Percentiles rank a stretch among this genome's conserved stretches.
phyloP scores from a whole-genome alignment of 495 filamentous ascomycete genomes.

The Lasiosphaeria miniovina region DNA sequence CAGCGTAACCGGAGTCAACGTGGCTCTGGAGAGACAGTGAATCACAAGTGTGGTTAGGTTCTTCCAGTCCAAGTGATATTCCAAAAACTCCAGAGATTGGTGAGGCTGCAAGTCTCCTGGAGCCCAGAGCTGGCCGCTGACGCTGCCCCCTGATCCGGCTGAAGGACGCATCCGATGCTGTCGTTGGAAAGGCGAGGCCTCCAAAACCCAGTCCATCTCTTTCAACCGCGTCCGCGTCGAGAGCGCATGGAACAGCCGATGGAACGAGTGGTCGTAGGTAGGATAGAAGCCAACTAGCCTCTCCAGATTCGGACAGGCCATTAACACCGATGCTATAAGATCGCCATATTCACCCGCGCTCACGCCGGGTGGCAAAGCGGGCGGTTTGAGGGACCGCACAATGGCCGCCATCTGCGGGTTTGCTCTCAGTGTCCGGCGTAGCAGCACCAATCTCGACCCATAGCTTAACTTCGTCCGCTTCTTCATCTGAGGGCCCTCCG shows the following conservation, averaged over 20 bases:
- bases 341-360: conserved; percentile 63
- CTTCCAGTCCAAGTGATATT: conserved; percentile 68
- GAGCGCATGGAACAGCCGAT: conserved; percentile 73
- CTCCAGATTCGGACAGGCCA: conserved; percentile 83
- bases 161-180: conserved; percentile 19
- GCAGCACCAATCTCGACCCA: conserved; percentile 66
- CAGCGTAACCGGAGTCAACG: conserved; percentile 63
- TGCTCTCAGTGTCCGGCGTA: conserved; percentile 72
- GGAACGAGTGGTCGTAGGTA: conserved; percentile 67
- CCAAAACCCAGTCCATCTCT: conserved; percentile 77
- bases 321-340: conserved; percentile 73
- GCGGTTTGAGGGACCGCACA: conserved; percentile 72
- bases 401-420: conserved; percentile 67
- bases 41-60: conserved; percentile 71
- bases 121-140: conserved; percentile 13
- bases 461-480: conserved; percentile 65
- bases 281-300: conserved; percentile 67
- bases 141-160: conserved; percentile 1
- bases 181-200: conserved; percentile 36
- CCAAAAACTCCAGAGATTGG: conserved; percentile 65
- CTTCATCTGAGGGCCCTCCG: conserved; percentile 63
- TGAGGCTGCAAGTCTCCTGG: conserved; percentile 57
- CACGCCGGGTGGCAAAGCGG: conserved; percentile 55
- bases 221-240: conserved; percentile 70
- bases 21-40: conserved; percentile 61